Conservation (phyloP, 202 grass and related monocot species). For the Setaria viridis region DNA sequence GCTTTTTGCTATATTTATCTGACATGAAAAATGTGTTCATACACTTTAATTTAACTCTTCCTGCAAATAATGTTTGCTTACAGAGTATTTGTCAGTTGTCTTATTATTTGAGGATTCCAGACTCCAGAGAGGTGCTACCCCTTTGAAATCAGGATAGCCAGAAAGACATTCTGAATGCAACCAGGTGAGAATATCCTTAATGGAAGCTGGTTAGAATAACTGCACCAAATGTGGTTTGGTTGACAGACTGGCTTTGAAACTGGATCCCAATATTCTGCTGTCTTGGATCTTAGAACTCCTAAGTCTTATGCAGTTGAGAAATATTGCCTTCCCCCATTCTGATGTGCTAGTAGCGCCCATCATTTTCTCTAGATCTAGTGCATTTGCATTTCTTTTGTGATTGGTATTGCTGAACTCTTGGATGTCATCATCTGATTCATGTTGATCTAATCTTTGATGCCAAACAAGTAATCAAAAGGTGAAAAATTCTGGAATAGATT, state of each 20-base stretch:
- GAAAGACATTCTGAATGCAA: constrained; percentile 1
- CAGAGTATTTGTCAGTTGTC: neutral
- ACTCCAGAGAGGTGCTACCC: neutral
- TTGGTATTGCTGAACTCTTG: neutral
- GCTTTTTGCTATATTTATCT: constrained; percentile 10
- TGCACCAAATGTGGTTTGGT: neutral
- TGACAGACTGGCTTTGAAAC: neutral
- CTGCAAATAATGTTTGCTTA: neutral
- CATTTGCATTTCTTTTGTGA: neutral
- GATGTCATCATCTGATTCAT: neutral
- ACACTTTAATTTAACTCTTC: neutral
- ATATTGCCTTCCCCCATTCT: neutral
- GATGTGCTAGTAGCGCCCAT: neutral
- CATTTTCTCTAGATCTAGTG: neutral
- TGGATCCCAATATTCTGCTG: neutral
- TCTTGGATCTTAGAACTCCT: neutral
- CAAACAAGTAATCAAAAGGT: neutral
- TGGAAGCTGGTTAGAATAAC: neutral
- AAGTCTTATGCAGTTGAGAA: neutral
- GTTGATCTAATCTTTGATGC: neutral
- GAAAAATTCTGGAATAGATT: neutral
- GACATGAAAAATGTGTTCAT: constrained; percentile 2
- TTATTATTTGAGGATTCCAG: constrained; percentile 17
- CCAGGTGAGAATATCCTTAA: neutral
- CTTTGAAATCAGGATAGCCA: neutral